Base-by-base conservation (phyloP, 164 flowering plant species). In the Chimonanthus praecox region DNA sequence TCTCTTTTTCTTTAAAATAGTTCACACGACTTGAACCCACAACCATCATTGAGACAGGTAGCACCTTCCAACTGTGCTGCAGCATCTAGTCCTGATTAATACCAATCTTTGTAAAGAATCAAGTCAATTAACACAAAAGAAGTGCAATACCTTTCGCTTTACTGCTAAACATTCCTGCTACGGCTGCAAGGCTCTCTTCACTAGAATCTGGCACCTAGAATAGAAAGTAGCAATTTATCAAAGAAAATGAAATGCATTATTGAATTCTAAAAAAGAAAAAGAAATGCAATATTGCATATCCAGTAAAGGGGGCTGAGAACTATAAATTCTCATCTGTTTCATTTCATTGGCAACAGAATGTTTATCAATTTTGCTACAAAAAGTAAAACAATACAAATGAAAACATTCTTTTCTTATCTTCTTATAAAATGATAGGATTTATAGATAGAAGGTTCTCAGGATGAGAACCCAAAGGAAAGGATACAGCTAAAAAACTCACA, bases 91-190 rank as follows among this genome's bases (percentile, higher is more conserved):
- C 33, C 1, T 33, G 33, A 33, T 33, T 33, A 33, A 33, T 33
- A 33, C 33, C 33, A 33, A 33, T 33, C 33, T 33, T 33, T 54
- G 16, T 10, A 54, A 10, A 46, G 16, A 46, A 64, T 43, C 18
- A 66, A 11, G 33, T 67, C n/a, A 62, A 69, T 49, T 61, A 58
- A 44, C 33, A 69, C 13, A 49, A 16, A 45, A 49, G 49, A 64
- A 48, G 73, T 9, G 21, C 3, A 20, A 69, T 81, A 93, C 99
- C 99, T 90, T 94, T 96, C 61, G 99, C 98, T 86, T 96, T 96
- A 85, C 98, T 96, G 83, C 88, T 96, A 78, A 96, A 96, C 98
- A 96, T 96, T 81, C 99, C 99, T 67, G 99, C 99, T 80, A 96
- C 98, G 62, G 99, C 99, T 71, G 92, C 94, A 79, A 96, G 85